These are phyloP conservation scores for Spathaspora passalidarum DNA, from an alignment of 805 yeast species.

Conservation along the genomic window DNA sequence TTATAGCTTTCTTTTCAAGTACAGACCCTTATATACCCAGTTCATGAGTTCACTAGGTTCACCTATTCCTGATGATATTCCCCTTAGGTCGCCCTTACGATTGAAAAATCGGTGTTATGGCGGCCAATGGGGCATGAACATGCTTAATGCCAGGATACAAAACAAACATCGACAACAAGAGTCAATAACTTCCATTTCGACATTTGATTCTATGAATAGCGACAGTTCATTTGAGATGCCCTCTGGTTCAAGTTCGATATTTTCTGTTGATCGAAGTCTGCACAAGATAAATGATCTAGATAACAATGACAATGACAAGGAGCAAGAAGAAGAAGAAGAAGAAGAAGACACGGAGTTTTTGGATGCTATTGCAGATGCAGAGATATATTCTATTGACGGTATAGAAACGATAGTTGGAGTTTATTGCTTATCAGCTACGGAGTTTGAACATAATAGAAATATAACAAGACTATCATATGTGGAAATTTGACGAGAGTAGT, in stretches of 20 bases:
- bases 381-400: slow-evolving; percentile 3
- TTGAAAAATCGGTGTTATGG: no score
- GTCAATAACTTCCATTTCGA: neutral
- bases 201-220: neutral
- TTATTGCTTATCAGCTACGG: neutral
- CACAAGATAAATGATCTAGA: neutral
- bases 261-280: neutral
- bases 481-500: neutral
- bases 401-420: neutral
- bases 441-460: neutral
- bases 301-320: neutral
- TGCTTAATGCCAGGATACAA: neutral
- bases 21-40: no score
- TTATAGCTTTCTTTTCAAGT: no score
- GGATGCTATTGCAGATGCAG: slow-evolving; percentile 1
- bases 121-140: neutral
- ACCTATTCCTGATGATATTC: no score
- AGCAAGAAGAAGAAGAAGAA: neutral
- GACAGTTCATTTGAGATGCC: slow-evolving; percentile 1
- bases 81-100: no score
- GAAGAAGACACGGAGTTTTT: slow-evolving; percentile 3
- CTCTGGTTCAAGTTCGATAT: slow-evolving; percentile 1
- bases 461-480: neutral
- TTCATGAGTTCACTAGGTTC: no score
- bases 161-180: neutral